These are phyloP conservation scores for Funneliformis caledonium DNA, from an alignment of 371 early-diverging fungal species.

Conservation along the genomic window DNA sequence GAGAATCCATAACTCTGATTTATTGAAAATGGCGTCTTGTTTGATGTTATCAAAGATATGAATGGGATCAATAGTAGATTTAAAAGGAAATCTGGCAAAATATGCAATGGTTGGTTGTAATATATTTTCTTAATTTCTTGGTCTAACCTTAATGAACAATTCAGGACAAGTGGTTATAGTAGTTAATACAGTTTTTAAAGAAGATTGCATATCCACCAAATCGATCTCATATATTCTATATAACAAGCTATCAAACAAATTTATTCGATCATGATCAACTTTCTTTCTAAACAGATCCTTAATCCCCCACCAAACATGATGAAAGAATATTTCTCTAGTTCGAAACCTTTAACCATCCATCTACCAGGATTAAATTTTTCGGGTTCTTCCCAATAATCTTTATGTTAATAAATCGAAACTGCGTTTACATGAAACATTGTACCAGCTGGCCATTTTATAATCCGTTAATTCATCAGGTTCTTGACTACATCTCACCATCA, in stretches of 20 bases:
- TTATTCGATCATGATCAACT: slow-evolving; percentile 22
- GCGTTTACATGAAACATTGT: neutral
- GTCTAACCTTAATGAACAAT: too few relatives aligned
- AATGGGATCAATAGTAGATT: too few relatives aligned
- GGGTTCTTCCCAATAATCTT: too few relatives aligned
- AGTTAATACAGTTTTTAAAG: neutral
- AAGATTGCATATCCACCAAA: neutral
- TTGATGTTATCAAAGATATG: too few relatives aligned
- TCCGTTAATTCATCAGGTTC: too few relatives aligned
- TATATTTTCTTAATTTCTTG: slow-evolving; percentile 1
- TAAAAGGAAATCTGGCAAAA: too few relatives aligned
- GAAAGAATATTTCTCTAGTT: slow-evolving; percentile 1
- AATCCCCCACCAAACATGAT: slow-evolving; percentile 30
- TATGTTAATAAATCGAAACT: neutral
- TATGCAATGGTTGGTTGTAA: too few relatives aligned
- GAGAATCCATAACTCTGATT: too few relatives aligned
- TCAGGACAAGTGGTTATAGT: neutral
- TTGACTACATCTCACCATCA: too few relatives aligned
- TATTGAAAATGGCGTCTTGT: too few relatives aligned
- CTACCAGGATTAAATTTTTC: slow-evolving; percentile 23
- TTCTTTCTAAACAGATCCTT: neutral
- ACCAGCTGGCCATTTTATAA: slow-evolving; percentile 17
- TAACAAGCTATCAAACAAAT: neutral
- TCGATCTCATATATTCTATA: slow-evolving; percentile 10
- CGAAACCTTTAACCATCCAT: neutral